phyloP scores from a whole-genome alignment of 371 early-diverging fungal genomes.

The Massospora cicadina region DNA sequence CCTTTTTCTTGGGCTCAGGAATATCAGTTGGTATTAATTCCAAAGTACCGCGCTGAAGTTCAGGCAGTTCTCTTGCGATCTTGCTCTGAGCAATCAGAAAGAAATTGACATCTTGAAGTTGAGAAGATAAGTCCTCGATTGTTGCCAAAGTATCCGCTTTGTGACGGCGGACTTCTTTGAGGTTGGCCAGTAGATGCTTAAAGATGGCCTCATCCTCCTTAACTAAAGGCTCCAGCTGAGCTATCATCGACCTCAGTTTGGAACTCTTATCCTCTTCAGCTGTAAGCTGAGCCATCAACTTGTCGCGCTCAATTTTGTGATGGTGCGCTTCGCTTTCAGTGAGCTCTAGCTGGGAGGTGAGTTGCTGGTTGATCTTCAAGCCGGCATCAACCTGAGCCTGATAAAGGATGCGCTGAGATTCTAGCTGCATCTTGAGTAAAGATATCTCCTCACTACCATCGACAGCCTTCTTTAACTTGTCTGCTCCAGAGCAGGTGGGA shows the following conservation, averaged over 20 bases:
- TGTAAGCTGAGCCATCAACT: not conserved
- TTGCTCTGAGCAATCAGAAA: not conserved
- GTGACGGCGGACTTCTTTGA: not conserved
- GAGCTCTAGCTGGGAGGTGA: not conserved
- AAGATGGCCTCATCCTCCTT: not conserved
- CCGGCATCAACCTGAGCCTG: not conserved
- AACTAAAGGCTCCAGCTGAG: not conserved
- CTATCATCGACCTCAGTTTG: not conserved
- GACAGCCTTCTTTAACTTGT: not conserved
- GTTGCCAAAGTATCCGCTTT: not conserved
- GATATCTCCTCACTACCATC: not conserved
- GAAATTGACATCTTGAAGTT: not conserved
- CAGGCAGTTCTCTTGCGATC: not conserved
- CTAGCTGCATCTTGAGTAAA: not conserved
- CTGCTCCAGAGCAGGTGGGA: not conserved
- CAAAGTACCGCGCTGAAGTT: not conserved
- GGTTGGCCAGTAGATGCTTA: not conserved
- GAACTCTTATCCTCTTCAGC: not conserved
- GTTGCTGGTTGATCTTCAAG: not conserved
- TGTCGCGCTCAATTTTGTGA: not conserved
- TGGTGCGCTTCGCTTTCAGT: not conserved
- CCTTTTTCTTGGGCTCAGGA: no score
- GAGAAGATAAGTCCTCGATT: slow-evolving; percentile 1
- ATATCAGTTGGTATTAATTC: not conserved
- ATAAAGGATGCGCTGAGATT: not conserved